These are phyloP conservation scores for Starmera stellimalicola DNA, from an alignment of 1,139 yeast genomes.

Conservation along the genomic window DNA sequence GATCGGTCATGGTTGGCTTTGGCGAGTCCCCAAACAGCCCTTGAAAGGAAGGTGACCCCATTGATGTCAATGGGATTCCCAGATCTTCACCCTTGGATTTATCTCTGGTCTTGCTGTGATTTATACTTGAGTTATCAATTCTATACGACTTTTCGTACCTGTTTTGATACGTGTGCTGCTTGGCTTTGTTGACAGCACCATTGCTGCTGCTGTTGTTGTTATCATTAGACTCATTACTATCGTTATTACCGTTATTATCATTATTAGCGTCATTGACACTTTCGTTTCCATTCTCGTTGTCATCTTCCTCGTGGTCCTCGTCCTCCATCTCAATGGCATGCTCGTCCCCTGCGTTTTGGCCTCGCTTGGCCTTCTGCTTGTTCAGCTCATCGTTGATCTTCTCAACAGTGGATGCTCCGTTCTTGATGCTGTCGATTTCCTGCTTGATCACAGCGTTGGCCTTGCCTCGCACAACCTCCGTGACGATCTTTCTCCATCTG, in stretches of 20 bases:
- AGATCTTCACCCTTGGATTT: not conserved
- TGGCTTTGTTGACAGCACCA: not conserved
- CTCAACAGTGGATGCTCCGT: constrained; percentile 17
- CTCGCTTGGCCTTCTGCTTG: too few relatives aligned
- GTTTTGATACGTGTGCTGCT: not conserved
- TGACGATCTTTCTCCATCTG: constrained; percentile 82
- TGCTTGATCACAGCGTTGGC: constrained; percentile 21
- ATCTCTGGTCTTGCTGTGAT: not conserved
- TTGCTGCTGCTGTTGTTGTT: not conserved
- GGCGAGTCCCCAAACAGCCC: constrained; percentile 5
- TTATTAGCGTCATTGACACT: not conserved
- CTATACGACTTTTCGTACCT: not conserved
- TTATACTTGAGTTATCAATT: too few relatives aligned
- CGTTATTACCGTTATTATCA: not conserved
- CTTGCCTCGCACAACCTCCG: constrained; percentile 58
- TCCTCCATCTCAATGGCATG: not conserved
- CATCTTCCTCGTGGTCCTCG: not conserved
- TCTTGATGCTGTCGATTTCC: constrained; percentile 26
- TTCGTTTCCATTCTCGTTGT: not conserved
- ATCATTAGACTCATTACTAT: not conserved
- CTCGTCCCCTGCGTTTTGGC: constrained; percentile 4
- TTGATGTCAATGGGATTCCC: constrained; percentile 3
- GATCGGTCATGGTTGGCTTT: constrained; percentile 20
- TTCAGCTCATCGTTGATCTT: constrained; percentile 20
- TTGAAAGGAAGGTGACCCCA: constrained; percentile 5